Percentiles rank a stretch among this genome's conserved stretches.
Evolutionary conservation across 2,329 filamentous ascomycete genomes (phyloP).

Genomic region (Tolypocladium tundrense): DNA sequence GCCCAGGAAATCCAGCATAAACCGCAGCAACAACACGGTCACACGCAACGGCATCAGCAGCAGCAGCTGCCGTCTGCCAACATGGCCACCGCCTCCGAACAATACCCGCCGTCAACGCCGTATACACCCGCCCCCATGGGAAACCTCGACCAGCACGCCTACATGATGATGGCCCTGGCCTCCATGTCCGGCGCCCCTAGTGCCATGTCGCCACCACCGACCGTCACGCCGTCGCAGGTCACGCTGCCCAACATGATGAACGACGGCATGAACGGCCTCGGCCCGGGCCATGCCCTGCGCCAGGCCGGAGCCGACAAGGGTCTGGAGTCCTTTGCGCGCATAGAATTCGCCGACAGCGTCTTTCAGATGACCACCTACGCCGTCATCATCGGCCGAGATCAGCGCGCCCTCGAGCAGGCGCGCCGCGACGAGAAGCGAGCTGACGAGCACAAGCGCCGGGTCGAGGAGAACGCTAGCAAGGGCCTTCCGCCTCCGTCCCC

Average conservation of each 20-base stretch:
- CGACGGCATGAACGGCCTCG: slow-evolving; percentile 16
- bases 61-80: slow-evolving; percentile 4
- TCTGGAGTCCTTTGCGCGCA: slow-evolving; percentile 46
- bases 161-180: slow-evolving; percentile 36
- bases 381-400: slow-evolving; percentile 63
- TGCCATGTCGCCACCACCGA: slow-evolving; percentile 30
- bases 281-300: slow-evolving; percentile 20
- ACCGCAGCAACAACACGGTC: slow-evolving; percentile 1
- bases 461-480: slow-evolving; percentile 34
- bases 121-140: slow-evolving; percentile 22
- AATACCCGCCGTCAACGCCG: slow-evolving; percentile 20
- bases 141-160: slow-evolving; percentile 26
- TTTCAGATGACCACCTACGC: slow-evolving; percentile 71
- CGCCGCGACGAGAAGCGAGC: slow-evolving; percentile 38
- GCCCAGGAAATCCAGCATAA: slow-evolving; percentile 3
- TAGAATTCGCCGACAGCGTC: slow-evolving; percentile 65
- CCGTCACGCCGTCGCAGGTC: slow-evolving; percentile 35
- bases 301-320: slow-evolving; percentile 27
- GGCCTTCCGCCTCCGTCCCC: slow-evolving; percentile 42
- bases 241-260: slow-evolving; percentile 28
- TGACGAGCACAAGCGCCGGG: slow-evolving; percentile 32
- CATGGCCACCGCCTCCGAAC: slow-evolving; percentile 11
- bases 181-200: slow-evolving; percentile 24
- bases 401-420: slow-evolving; percentile 46
- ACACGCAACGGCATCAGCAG: slow-evolving; percentile 6